These are phyloP conservation scores for Xylaria bambusicola DNA, from an alignment of 495 filamentous ascomycete species.

Conservation along the genomic window DNA sequence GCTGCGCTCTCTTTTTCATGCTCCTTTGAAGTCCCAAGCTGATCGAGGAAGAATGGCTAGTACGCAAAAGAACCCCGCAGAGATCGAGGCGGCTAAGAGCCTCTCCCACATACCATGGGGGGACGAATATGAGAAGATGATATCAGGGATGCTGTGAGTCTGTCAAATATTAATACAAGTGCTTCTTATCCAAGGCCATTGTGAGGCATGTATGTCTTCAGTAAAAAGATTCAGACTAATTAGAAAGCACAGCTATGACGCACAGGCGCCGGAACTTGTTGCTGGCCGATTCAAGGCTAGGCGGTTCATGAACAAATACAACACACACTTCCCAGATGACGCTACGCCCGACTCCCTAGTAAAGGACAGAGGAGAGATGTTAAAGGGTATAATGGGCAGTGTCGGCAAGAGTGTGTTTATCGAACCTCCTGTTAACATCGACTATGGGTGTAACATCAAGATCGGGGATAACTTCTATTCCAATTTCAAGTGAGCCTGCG, in stretches of 20 bases:
- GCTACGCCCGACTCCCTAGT: constrained; percentile 42
- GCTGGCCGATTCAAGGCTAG: constrained; percentile 35
- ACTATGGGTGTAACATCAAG: constrained; percentile 57
- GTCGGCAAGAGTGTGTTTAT: constrained; percentile 46
- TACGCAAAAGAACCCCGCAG: constrained; percentile 44
- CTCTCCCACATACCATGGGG: constrained; percentile 47
- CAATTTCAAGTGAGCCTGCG: constrained; percentile 51
- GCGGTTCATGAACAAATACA: constrained; percentile 48
- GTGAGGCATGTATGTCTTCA: background rate
- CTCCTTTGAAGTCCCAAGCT: background rate
- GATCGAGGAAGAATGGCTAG: constrained; percentile 38
- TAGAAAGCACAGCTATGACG: constrained; percentile 39
- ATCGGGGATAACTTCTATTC: constrained; percentile 54
- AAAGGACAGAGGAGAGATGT: constrained; percentile 38
- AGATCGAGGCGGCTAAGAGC: constrained; percentile 45
- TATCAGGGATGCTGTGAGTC: constrained; percentile 54
- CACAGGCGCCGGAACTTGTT: constrained; percentile 40
- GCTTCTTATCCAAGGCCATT: background rate
- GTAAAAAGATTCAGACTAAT: background rate
- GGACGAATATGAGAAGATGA: constrained; percentile 58
- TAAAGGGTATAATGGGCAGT: constrained; percentile 45
- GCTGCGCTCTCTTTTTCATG: background rate
- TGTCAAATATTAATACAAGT: background rate
- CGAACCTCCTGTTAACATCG: constrained; percentile 53
- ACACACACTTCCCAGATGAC: constrained; percentile 46